Conservation (phyloP, 257 asterid genomes). For the Penstemon eatonii region DNA sequence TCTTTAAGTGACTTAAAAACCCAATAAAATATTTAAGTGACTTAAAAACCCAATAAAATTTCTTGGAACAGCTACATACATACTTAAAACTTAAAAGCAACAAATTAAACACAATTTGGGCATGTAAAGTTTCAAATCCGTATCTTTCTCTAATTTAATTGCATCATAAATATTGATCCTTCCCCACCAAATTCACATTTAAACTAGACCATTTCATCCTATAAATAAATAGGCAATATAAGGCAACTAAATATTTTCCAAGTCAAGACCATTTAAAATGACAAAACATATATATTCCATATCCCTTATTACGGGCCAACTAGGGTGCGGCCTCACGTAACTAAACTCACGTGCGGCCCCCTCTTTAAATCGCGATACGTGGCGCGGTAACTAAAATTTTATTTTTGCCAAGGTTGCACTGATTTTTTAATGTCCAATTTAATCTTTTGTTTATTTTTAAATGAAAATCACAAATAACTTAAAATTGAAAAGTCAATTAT, state of each 20-base stretch:
- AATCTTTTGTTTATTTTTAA: too few relatives aligned
- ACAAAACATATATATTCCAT: neutral
- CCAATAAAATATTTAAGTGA: neutral
- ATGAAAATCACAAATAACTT: too few relatives aligned
- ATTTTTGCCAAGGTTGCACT: too few relatives aligned
- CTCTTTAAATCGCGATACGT: too few relatives aligned
- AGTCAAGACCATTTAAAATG: neutral
- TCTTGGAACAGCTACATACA: neutral
- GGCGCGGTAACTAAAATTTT: too few relatives aligned
- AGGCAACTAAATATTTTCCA: neutral
- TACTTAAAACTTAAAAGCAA: neutral
- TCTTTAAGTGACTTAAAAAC: too few relatives aligned
- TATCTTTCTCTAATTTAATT: neutral
- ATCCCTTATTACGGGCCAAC: too few relatives aligned
- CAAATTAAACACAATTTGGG: neutral
- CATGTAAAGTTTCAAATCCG: neutral
- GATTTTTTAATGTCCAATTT: too few relatives aligned
- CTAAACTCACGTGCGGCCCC: too few relatives aligned
- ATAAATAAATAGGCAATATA: neutral
- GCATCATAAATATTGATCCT: neutral
- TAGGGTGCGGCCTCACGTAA: too few relatives aligned
- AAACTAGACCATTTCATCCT: neutral
- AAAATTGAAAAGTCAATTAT: too few relatives aligned
- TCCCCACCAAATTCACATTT: neutral
- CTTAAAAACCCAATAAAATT: neutral